These are phyloP conservation scores for Neospermospora avenae DNA, from an alignment of 2,329 filamentous ascomycete genomes.

Conservation along the genomic window DNA sequence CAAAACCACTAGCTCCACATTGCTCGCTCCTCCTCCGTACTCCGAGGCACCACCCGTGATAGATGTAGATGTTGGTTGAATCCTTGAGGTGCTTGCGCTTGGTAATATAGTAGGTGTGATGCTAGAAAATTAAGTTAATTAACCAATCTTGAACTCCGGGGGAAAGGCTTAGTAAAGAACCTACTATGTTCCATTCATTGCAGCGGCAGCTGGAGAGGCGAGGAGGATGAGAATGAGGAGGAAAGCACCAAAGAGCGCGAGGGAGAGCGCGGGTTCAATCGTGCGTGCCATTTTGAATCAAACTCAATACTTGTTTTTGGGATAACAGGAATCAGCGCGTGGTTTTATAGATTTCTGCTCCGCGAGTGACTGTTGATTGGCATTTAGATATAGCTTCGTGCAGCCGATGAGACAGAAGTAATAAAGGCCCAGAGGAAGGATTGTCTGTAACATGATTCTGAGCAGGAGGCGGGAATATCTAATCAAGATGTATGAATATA, in stretches of 20 bases:
- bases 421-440: too few relatives aligned
- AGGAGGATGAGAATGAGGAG: slow-evolving; percentile 5
- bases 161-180: not conserved
- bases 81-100: not conserved
- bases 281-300: slow-evolving; percentile 10
- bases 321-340: not conserved
- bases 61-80: not conserved
- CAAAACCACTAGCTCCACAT: not conserved
- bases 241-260: not conserved
- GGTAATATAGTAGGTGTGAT: not conserved
- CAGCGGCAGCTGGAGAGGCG: not conserved
- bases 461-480: too few relatives aligned
- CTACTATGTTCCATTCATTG: slow-evolving; percentile 15
- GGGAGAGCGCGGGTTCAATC: not conserved
- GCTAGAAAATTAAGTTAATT: not conserved
- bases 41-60: not conserved
- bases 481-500: too few relatives aligned
- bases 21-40: not conserved
- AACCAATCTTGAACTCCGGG: not conserved
- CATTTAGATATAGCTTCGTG: too few relatives aligned
- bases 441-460: too few relatives aligned
- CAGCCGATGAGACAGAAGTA: too few relatives aligned
- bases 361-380: not conserved
- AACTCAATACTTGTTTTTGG: not conserved
- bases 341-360: not conserved